phyloP scores from a whole-genome alignment of 148 eudicot genomes.

The Nyssa sinensis region DNA sequence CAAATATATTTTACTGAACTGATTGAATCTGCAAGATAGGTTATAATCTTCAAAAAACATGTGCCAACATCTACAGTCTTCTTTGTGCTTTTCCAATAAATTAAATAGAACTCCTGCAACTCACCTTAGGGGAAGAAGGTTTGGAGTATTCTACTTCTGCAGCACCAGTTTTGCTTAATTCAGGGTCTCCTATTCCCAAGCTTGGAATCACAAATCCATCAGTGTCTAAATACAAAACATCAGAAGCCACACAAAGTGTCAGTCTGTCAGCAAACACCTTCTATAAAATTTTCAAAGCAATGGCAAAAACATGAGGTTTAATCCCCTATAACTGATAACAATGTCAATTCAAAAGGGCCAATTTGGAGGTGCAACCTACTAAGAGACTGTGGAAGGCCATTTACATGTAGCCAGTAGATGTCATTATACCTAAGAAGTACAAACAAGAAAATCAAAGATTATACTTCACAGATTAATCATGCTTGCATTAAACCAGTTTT shows the following conservation, averaged over 20 bases:
- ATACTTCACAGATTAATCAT: too few species aligned
- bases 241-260: not conserved
- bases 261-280: not conserved
- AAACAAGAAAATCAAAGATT: not conserved
- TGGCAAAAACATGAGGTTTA: not conserved
- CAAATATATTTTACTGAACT: not conserved
- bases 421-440: not conserved
- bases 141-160: constrained; percentile 46
- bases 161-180: constrained; percentile 29
- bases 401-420: not conserved
- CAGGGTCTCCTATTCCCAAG: constrained; percentile 70
- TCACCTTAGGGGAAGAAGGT: constrained; percentile 51
- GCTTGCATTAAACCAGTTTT: too few species aligned
- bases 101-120: not conserved
- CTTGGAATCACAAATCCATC: constrained; percentile 97
- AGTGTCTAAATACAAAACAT: constrained; percentile 47
- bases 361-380: not conserved
- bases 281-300: not conserved
- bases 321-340: not conserved
- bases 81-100: not conserved
- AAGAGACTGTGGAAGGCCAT: not conserved
- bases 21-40: not conserved
- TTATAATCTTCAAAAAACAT: not conserved
- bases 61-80: not conserved
- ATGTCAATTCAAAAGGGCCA: not conserved